Base-by-base conservation (phyloP, 345 rosid genomes). In the Ricinus communis region DNA sequence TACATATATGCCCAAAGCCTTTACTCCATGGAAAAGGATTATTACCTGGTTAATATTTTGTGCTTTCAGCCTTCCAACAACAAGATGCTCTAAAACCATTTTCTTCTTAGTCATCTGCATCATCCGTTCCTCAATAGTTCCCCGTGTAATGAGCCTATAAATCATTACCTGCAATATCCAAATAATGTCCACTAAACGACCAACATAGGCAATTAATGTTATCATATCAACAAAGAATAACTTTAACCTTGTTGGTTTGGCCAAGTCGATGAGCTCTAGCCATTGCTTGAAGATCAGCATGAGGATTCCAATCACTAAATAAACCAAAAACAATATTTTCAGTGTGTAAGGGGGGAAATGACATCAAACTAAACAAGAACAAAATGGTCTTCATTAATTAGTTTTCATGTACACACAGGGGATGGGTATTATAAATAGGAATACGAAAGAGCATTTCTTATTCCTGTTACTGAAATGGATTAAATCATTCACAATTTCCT, bases 231-330 rank as follows among this genome's bases (percentile, higher is more conserved):
- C 53, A 56, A 68, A 56, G 63, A 46, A 66, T 31, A 72, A 73
- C 25, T 51, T 56, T 66, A 74, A 96, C 99, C 96, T 93, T 93
- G 85, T 93, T 96, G 56, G 88, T 93, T 83, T 96, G 98, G 73
- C 99, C 99, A 49, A 93, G 98, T 73, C 99, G 90, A 88, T 96
- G 99, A 71, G 99, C 99, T 79, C 99, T 91, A 73, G 99, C 99
- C 99, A 96, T 96, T 61, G 99, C 98, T 82, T 96, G 99, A 71
- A 93, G 94, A 87, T 96, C 98, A 73, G 99, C 99, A 85, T 96
- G 98, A 28, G 98, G 99, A 83, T 96, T 96, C 99, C 99, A 96
- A 82, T 96, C 99, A 79, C 99, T 96, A 75, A 66, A 75, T 49
- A 85, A 68, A 72, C 64, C 64, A 71, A 86, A 62, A 68, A 65